phyloP scores from a whole-genome alignment of 352 stramenopile species.

The Phytophthora niederhauseri region DNA sequence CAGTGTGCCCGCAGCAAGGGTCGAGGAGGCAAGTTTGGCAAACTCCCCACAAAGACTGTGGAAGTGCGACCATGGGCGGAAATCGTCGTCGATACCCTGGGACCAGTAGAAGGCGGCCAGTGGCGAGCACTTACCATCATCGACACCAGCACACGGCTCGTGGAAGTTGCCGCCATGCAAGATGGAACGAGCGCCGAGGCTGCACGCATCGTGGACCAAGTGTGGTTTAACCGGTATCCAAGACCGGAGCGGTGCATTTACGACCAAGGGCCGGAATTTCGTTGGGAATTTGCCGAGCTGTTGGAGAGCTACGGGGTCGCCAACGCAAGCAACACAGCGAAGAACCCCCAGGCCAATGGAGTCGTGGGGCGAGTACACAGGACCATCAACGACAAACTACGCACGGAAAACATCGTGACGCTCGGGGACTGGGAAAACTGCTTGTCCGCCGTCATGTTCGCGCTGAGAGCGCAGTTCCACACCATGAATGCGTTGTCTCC shows the following conservation, averaged over 20 bases:
- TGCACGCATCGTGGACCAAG: constrained; percentile 6
- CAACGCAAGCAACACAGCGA: background rate
- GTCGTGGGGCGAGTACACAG: constrained; percentile 6
- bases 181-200: constrained; percentile 10
- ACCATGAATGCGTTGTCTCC: background rate
- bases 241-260: constrained; percentile 8
- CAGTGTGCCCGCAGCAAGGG: constrained; percentile 3
- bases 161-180: background rate
- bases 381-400: constrained; percentile 6
- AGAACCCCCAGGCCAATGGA: constrained; percentile 10
- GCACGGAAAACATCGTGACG: background rate
- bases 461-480: background rate
- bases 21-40: background rate
- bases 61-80: constrained; percentile 5
- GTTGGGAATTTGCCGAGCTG: background rate
- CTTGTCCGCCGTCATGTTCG: constrained; percentile 7
- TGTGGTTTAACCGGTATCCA: constrained; percentile 13
- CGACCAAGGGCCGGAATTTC: constrained; percentile 9
- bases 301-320: constrained; percentile 5
- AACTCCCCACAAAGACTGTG: background rate
- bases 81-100: constrained; percentile 3
- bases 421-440: constrained; percentile 9
- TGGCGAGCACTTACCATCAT: constrained; percentile 8
- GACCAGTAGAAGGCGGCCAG: background rate
- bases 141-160: background rate